Evolutionary conservation across 164 flowering plant genomes (phyloP), one percentile per base, ranked within the genome.

Genomic region (Umbilicus rupestris): DNA sequence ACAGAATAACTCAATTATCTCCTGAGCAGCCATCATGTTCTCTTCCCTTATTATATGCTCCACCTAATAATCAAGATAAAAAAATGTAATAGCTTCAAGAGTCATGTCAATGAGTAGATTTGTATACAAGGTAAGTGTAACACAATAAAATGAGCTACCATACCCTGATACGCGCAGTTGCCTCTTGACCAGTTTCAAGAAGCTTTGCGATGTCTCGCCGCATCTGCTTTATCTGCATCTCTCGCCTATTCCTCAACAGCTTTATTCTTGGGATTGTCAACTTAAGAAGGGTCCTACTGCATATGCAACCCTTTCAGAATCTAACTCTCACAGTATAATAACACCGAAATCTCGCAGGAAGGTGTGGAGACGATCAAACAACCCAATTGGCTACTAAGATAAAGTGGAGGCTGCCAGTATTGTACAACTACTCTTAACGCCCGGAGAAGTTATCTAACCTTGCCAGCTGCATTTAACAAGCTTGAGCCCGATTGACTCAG

Each of bases 21-120:
- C 99, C 59, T 95, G 99, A 24, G 97, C 97, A 47, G 96, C 97
- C 96, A 92, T 90, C 96, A 92, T 92, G 71, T 90, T 95, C 86
- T 92, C 94, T 76, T 95, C 99, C 69, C 97, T 78, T 46, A 95
- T 78, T 17, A 95, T 89, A 80, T 95, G 97, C 83, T 95, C 99
- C 29, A 92, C 99, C 99, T 95, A 72, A 69, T 74, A 65, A 17
- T 19, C 16, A 66, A 37, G 7, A 52, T 14, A 50, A 3, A 50
- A 22, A 22, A 20, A 26, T 52, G 28, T 1, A 14, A 52, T 52
- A 10, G 59, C 33, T 12, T 55, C 17, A 52, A 7, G 55, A 49
- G 58, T 3, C 57, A 3, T 24, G 55, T 17, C 55, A n/a, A 47
- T 41, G 16, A 47, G 22, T n/a, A 47, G 20, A n/a, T n/a, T 50